Evolutionary conservation across 257 asterid species (phyloP), one percentile per base, ranked within the genome.

Genomic region (Solanum pimpinellifolium): DNA sequence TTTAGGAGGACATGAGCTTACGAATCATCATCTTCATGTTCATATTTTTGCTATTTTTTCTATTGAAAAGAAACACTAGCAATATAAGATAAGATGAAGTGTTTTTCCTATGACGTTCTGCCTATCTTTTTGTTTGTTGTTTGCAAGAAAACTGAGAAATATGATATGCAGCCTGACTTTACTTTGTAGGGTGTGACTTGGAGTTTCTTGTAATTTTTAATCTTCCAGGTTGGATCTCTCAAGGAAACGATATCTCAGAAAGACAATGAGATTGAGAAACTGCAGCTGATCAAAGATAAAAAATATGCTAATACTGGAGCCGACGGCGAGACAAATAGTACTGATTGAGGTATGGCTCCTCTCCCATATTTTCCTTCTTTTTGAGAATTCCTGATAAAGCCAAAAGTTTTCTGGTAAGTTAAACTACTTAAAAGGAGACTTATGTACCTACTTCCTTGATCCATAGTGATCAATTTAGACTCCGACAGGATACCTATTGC

Each of bases 301-400:
- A 27, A 46, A 85, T 70, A 46, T 70, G 72, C 23, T 69, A 84
- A 83, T 66, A 46, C 49, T 20, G 88, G 89, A 72, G 59, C 56
- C 68, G 44, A 42, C 31, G 31, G 60, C 59, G 89, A 87, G 87
- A 87, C 83, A 87, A 83, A 86, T 11, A 46, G 83, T 44, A 52
- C 90, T 90, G 94, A 86, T 86, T 88, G 87, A 93, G 97, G 97
- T 91, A 92, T 75, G 89, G 78, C 44, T 81, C 89, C 81, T 46
- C 87, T 83, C 89, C 88, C 62, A 77, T 68, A n/a, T 44, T 72
- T 75, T 83, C 46, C 37, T 56, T 11, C 1, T 66, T 42, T 2
- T 37, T 21, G 72, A 86, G 85, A 49, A 86, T 87, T 83, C 83
- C 80, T 76, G 27, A 85, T 59, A 41, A 87, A 80, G 83, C 91